These are phyloP conservation scores for Trebouxia sp. DNA, from an alignment of 139 green algal species.

Conservation along the genomic window DNA sequence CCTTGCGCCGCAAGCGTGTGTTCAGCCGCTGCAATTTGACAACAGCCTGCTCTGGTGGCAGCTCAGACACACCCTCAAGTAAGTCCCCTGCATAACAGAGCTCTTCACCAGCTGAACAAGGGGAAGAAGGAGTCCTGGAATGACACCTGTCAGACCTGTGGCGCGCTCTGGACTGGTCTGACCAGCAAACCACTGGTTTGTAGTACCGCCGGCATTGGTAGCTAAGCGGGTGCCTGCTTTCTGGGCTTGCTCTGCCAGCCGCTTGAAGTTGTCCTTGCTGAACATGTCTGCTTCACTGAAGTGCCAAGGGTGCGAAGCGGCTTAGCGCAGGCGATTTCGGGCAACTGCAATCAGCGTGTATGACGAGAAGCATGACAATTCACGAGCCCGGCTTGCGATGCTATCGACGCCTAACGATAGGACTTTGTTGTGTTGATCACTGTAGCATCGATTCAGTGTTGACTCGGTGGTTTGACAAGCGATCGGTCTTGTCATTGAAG, in stretches of 20 bases:
- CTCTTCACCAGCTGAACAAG: neutral
- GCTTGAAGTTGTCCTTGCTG: conserved; percentile 3
- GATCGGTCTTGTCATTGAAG: too few relatives aligned
- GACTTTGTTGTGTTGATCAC: too few relatives aligned
- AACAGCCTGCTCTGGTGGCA: conserved; percentile 26
- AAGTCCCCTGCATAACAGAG: neutral
- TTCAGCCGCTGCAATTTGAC: conserved; percentile 23
- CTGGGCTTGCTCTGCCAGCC: conserved; percentile 8
- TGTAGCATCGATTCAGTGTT: too few relatives aligned
- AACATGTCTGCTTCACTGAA: neutral
- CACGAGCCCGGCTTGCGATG: neutral
- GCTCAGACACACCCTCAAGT: neutral
- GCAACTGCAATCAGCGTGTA: neutral
- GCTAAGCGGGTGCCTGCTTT: neutral
- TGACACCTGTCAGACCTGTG: neutral
- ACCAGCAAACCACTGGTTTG: neutral
- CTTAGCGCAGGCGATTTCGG: neutral
- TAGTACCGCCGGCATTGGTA: conserved; percentile 1
- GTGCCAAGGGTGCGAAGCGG: neutral
- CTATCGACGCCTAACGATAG: neutral
- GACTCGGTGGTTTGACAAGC: too few relatives aligned
- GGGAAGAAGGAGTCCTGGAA: neutral
- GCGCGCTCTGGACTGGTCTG: neutral
- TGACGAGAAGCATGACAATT: neutral
- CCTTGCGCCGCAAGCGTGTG: neutral